Evolutionary conservation across 2,329 filamentous ascomycete species (phyloP).

Genomic region (Lasiodiplodia sp.): DNA sequence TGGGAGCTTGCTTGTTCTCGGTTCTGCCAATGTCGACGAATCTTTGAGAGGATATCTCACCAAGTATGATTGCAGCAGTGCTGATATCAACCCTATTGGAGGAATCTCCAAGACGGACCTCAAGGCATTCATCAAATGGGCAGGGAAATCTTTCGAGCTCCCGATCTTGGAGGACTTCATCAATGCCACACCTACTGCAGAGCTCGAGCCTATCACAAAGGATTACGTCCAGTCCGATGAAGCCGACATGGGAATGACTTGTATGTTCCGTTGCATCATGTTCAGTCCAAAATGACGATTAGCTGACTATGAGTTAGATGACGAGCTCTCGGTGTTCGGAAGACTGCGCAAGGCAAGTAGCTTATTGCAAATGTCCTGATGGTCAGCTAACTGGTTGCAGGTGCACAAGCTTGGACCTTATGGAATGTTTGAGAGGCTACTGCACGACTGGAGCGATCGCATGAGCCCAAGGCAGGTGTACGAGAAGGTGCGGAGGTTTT

Average conservation of each 20-base stretch:
- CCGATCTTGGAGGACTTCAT: slow-evolving; percentile 73
- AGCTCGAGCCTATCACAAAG: slow-evolving; percentile 69
- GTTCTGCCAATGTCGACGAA: slow-evolving; percentile 69
- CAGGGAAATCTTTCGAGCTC: slow-evolving; percentile 60
- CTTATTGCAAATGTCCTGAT: no score
- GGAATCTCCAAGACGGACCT: slow-evolving; percentile 71
- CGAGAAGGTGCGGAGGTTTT: slow-evolving; percentile 56
- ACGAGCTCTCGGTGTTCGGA: slow-evolving; percentile 61
- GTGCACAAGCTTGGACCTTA: slow-evolving; percentile 60
- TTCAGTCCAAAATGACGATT: no score
- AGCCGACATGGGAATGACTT: slow-evolving; percentile 57
- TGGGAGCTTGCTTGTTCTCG: slow-evolving; percentile 69
- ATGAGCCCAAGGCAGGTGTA: slow-evolving; percentile 53
- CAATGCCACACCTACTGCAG: slow-evolving; percentile 54
- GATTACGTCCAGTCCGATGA: slow-evolving; percentile 67
- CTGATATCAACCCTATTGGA: slow-evolving; percentile 66
- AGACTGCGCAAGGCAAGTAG: slow-evolving; percentile 58
- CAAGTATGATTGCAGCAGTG: slow-evolving; percentile 71
- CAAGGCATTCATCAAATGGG: slow-evolving; percentile 74
- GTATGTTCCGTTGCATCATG: not conserved
- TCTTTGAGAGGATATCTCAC: slow-evolving; percentile 66
- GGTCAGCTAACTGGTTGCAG: slow-evolving; percentile 33
- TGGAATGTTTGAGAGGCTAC: slow-evolving; percentile 61
- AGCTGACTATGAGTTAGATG: slow-evolving; percentile 41
- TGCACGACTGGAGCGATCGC: slow-evolving; percentile 58